phyloP scores from a whole-genome alignment of 2,329 filamentous ascomycete species.

The Stemphylium lycopersici region DNA sequence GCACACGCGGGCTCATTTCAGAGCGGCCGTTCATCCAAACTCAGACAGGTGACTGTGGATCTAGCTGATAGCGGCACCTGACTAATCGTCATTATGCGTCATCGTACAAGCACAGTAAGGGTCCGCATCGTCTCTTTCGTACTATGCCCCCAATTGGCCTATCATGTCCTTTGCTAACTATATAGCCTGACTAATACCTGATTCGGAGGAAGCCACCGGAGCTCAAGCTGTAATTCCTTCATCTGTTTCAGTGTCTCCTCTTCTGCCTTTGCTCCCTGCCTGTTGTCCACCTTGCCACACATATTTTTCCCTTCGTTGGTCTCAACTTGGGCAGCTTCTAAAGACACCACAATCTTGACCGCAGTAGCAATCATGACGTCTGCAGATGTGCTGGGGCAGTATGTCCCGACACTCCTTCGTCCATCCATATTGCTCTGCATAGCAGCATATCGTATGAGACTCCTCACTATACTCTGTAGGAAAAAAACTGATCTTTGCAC shows the following conservation, averaged over 20 bases:
- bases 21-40: too few relatives aligned
- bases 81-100: neutral
- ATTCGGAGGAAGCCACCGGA: neutral
- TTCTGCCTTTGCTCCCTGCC: too few relatives aligned
- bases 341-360: too few relatives aligned
- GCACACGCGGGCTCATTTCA: neutral
- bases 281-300: too few relatives aligned
- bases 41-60: neutral
- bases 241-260: neutral
- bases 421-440: conserved; percentile 36
- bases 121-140: neutral
- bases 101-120: neutral
- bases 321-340: too few relatives aligned
- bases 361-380: conserved; percentile 12
- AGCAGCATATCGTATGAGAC: conserved; percentile 34
- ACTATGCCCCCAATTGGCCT: neutral
- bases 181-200: neutral
- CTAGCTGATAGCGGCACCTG: neutral
- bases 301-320: too few relatives aligned
- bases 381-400: conserved; percentile 24
- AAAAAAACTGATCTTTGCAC: neutral
- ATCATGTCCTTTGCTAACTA: neutral
- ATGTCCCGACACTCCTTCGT: conserved; percentile 34
- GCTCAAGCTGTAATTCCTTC: neutral
- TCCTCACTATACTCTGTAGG: too few relatives aligned